Percentiles rank a stretch among this genome's conserved stretches.
phyloP scores from a whole-genome alignment of 176 grass and related monocot species.

The Rhynchospora breviuscula region DNA sequence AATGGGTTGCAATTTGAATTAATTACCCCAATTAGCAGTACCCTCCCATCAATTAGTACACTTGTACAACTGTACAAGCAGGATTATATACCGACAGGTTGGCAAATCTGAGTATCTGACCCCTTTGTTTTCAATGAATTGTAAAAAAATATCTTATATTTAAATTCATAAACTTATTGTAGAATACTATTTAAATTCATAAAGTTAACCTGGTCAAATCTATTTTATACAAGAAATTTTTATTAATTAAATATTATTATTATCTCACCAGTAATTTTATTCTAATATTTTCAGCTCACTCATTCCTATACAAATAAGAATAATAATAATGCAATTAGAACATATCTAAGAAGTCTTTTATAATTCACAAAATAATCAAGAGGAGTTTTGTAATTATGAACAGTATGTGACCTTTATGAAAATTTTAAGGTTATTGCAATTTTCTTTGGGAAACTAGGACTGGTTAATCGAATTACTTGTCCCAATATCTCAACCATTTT shows the following conservation, averaged over 20 bases:
- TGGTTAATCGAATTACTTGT: background rate
- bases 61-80: background rate
- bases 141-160: background rate
- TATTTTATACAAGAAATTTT: background rate
- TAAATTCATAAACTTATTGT: background rate
- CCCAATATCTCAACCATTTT: background rate
- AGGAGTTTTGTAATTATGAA: background rate
- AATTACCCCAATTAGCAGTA: background rate
- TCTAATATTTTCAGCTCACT: background rate
- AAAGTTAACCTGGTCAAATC: background rate
- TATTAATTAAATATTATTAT: background rate
- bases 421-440: background rate
- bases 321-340: background rate
- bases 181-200: background rate
- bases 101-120: background rate
- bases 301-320: background rate
- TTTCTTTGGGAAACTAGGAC: background rate
- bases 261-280: background rate
- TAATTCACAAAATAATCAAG: background rate
- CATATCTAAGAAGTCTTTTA: background rate
- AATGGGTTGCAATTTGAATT: background rate
- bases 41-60: background rate
- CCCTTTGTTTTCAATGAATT: background rate
- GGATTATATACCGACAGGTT: background rate
- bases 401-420: background rate